A percentile compares a stretch with the other conserved stretches of the same genome.
phyloP scores from a whole-genome alignment of 768 basidiomycete species.

The Suillus clintonianus region DNA sequence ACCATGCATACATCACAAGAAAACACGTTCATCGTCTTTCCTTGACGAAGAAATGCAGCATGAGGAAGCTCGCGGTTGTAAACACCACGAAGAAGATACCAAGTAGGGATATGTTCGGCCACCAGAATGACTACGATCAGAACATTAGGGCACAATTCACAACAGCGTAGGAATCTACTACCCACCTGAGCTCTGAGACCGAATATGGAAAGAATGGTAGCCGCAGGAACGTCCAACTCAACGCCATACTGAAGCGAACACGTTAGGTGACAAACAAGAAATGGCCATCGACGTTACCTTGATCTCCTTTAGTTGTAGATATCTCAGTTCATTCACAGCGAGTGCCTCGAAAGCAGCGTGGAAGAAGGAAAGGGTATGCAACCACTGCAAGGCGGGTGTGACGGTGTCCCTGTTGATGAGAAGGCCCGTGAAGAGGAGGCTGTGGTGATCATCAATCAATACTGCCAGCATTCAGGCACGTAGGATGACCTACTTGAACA shows the following conservation, averaged over 20 bases:
- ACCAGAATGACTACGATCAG: constrained; percentile 87
- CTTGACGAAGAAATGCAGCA: constrained; percentile 86
- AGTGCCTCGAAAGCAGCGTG: constrained; percentile 98
- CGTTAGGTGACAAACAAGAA: background rate
- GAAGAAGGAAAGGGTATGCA: constrained; percentile 95
- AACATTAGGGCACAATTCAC: background rate
- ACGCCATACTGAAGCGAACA: constrained; percentile 76
- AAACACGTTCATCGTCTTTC: constrained; percentile 49
- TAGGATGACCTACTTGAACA: constrained; percentile 83
- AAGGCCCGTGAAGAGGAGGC: constrained; percentile 92
- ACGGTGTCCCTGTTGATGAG: constrained; percentile 93
- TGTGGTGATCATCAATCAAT: constrained; percentile 31
- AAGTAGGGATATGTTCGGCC: constrained; percentile 89
- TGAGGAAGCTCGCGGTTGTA: constrained; percentile 74
- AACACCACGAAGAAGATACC: constrained; percentile 85
- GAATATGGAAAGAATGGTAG: constrained; percentile 92
- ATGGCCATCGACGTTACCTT: constrained; percentile 52
- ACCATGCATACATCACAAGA: background rate
- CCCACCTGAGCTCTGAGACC: constrained; percentile 85
- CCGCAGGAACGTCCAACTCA: constrained; percentile 94
- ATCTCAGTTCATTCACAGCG: constrained; percentile 96
- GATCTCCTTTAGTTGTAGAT: constrained; percentile 88
- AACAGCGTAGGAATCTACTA: constrained; percentile 2
- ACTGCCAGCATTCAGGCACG: constrained; percentile 7
- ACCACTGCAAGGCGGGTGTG: constrained; percentile 70